These are phyloP conservation scores for Pseudocercospora ulei DNA, from an alignment of 2,329 filamentous ascomycete genomes.

Conservation along the genomic window DNA sequence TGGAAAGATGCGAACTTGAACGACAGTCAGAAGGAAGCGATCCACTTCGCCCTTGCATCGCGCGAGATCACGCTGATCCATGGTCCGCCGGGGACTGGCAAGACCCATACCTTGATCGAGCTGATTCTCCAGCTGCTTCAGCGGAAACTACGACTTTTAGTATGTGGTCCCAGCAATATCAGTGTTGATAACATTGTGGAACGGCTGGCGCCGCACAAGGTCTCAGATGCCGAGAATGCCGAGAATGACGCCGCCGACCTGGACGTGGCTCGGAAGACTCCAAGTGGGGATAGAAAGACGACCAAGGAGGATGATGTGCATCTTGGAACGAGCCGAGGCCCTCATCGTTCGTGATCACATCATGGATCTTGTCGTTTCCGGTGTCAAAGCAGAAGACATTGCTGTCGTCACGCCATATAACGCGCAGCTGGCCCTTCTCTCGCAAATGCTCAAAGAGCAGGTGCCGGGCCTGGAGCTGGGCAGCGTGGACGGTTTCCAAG, in stretches of 20 bases:
- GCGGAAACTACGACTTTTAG: slow-evolving; percentile 62
- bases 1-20: slow-evolving; percentile 52
- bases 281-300: slow-evolving; percentile 32
- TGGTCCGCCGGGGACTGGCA: slow-evolving; percentile 89
- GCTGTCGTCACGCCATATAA: slow-evolving; percentile 95
- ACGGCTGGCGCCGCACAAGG: slow-evolving; percentile 69
- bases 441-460: slow-evolving; percentile 63
- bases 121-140: slow-evolving; percentile 83
- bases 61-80: slow-evolving; percentile 82
- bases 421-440: slow-evolving; percentile 73
- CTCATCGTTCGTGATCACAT: slow-evolving; percentile 71
- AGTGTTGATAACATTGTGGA: slow-evolving; percentile 98
- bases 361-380: slow-evolving; percentile 61
- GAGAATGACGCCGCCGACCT: slow-evolving; percentile 8
- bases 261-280: slow-evolving; percentile 8
- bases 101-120: slow-evolving; percentile 93
- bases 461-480: slow-evolving; percentile 87
- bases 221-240: slow-evolving; percentile 35
- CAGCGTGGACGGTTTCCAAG: slow-evolving; percentile 94
- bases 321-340: slow-evolving; percentile 78
- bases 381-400: slow-evolving; percentile 72
- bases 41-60: slow-evolving; percentile 72
- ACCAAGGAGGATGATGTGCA: slow-evolving; percentile 30
- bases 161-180: slow-evolving; percentile 96
- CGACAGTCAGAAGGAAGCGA: slow-evolving; percentile 53